phyloP scores from a whole-genome alignment of 2,329 filamentous ascomycete species.

The Diaporthe australafricana region DNA sequence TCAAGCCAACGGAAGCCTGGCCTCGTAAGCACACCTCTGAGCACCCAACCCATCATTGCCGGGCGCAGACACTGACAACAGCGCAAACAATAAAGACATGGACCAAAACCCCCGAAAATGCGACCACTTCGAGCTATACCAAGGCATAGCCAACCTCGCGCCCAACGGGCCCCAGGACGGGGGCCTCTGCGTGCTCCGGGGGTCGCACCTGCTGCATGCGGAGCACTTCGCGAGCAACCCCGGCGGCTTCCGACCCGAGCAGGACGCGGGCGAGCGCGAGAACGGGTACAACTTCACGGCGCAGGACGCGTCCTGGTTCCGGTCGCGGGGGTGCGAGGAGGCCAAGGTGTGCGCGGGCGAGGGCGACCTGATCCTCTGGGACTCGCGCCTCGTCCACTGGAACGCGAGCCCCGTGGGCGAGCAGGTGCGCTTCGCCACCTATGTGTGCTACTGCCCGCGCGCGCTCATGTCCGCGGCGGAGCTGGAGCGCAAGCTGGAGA shows the following conservation, averaged over 20 bases:
- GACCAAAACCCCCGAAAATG: slow-evolving; percentile 29
- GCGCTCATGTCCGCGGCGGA: slow-evolving; percentile 17
- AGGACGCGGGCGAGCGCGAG: slow-evolving; percentile 26
- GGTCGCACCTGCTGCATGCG: slow-evolving; percentile 29
- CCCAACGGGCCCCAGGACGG: slow-evolving; percentile 30
- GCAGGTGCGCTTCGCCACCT: slow-evolving; percentile 23
- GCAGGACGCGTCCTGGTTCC: slow-evolving; percentile 24
- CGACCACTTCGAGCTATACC: slow-evolving; percentile 35
- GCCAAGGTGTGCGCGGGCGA: slow-evolving; percentile 32
- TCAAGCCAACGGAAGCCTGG: slow-evolving; percentile 22
- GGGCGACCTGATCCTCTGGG: slow-evolving; percentile 34
- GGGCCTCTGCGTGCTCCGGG: slow-evolving; percentile 29
- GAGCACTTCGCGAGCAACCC: slow-evolving; percentile 1
- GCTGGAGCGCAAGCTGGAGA: slow-evolving; percentile 25
- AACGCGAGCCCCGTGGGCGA: slow-evolving; percentile 24
- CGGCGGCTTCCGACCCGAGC: slow-evolving; percentile 26
- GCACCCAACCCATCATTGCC: not conserved
- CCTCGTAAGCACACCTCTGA: slow-evolving; percentile 19
- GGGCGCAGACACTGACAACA: not conserved
- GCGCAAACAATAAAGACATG: slow-evolving; percentile 16
- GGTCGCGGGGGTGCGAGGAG: slow-evolving; percentile 27
- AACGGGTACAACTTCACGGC: slow-evolving; percentile 30
- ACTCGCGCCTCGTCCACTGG: slow-evolving; percentile 31
- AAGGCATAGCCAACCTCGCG: slow-evolving; percentile 32
- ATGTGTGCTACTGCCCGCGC: slow-evolving; percentile 34